A percentile compares a stretch with the other conserved stretches of the same genome.
Evolutionary conservation across 768 basidiomycete genomes (phyloP).

Genomic region (Suillus cothurnatus): DNA sequence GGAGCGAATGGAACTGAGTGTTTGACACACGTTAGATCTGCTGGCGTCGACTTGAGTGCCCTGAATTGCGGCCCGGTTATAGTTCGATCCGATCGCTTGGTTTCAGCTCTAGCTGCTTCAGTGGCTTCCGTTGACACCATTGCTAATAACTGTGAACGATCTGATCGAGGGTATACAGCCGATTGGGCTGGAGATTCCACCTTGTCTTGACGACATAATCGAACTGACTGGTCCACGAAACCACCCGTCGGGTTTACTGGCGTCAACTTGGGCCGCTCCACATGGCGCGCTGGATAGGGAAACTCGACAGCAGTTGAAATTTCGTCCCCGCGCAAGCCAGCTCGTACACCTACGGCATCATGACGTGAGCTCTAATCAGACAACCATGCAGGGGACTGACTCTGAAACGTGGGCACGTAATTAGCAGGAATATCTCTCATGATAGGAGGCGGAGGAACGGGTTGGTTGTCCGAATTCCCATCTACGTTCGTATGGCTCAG

Average conservation of each 20-base stretch:
- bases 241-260: neutral
- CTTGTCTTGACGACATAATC: neutral
- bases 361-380: neutral
- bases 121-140: neutral
- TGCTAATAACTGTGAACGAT: neutral
- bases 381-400: neutral
- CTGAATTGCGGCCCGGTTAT: neutral
- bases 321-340: neutral
- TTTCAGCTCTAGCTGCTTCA: neutral
- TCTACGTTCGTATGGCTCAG: neutral
- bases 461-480: neutral
- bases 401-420: constrained; percentile 11
- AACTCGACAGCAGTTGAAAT: neutral
- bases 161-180: constrained; percentile 2
- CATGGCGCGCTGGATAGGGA: neutral
- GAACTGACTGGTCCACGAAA: neutral
- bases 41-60: neutral
- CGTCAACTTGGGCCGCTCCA: neutral
- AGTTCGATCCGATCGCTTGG: neutral
- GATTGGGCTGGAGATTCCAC: neutral
- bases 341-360: neutral
- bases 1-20: neutral
- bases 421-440: neutral
- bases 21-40: neutral
- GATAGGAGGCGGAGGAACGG: neutral